Conservation (phyloP, 352 stramenopile genomes). For the Thraustotheca clavata region DNA sequence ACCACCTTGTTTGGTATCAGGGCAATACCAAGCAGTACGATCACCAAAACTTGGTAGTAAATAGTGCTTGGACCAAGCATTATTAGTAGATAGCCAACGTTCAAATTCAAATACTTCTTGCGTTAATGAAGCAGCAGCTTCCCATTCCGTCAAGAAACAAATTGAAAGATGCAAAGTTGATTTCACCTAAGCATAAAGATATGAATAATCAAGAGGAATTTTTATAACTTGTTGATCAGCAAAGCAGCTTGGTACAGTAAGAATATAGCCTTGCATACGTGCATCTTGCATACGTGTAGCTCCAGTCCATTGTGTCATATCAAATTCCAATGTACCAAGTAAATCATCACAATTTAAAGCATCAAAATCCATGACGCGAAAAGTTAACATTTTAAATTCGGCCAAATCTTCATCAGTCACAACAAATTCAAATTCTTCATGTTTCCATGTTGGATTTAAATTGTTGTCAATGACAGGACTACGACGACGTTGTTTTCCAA, state of each 20-base stretch:
- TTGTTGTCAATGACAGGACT: conserved; percentile 9
- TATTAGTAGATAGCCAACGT: conserved; percentile 14
- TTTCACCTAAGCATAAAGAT: not conserved
- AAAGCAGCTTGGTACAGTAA: not conserved
- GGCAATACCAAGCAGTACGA: conserved; percentile 9
- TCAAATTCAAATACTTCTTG: conserved; percentile 18
- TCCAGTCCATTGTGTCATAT: conserved; percentile 18
- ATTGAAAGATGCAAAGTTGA: conserved; percentile 7
- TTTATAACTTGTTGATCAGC: not conserved
- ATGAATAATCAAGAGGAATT: not conserved
- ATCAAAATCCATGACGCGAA: conserved; percentile 20
- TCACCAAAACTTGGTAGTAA: not conserved
- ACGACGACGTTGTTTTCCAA: conserved; percentile 15
- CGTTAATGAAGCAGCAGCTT: conserved; percentile 10
- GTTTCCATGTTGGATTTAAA: conserved; percentile 18
- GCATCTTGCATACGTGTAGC: conserved; percentile 3
- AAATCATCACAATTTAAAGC: conserved; percentile 6
- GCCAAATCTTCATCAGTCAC: conserved; percentile 7
- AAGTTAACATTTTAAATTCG: conserved; percentile 7
- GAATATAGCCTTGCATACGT: not conserved
- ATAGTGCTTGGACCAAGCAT: conserved; percentile 20
- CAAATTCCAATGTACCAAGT: conserved; percentile 12
- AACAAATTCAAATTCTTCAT: conserved; percentile 16
- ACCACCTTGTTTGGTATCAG: conserved; percentile 3
- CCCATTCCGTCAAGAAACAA: conserved; percentile 9